Evolutionary conservation across 2,329 filamentous ascomycete genomes (phyloP).

Genomic region (Penicillium sp.): DNA sequence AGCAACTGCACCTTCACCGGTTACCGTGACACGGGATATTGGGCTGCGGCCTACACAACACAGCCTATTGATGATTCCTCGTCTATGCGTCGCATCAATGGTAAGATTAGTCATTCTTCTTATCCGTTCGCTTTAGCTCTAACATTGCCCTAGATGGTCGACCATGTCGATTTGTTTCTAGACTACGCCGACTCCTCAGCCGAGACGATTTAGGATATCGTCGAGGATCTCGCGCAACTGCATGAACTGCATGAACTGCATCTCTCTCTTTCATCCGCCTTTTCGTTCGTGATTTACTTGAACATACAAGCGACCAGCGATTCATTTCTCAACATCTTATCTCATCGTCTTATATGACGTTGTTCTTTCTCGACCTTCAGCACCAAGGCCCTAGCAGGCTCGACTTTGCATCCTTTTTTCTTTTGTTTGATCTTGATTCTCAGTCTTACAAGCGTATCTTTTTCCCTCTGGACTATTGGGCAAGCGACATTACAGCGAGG

Average conservation of each 20-base stretch:
- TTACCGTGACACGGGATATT: slow-evolving; percentile 26
- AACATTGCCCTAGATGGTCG: slow-evolving; percentile 20
- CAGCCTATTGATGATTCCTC: slow-evolving; percentile 19
- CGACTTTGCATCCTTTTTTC: not conserved
- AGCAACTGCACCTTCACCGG: slow-evolving; percentile 24
- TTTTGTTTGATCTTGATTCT: slow-evolving; percentile 1
- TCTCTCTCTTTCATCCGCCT: slow-evolving; percentile 1
- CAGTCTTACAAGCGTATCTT: not conserved
- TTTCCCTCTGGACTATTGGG: not conserved
- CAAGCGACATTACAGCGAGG: slow-evolving; percentile 3
- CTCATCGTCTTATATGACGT: not conserved
- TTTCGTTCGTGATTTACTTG: not conserved
- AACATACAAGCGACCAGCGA: not conserved
- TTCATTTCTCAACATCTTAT: not conserved
- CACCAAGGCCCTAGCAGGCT: not conserved
- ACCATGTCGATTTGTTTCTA: slow-evolving; percentile 25
- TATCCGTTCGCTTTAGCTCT: slow-evolving; percentile 7
- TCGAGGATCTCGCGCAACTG: slow-evolving; percentile 14
- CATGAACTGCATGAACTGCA: slow-evolving; percentile 6
- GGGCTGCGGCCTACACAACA: slow-evolving; percentile 26
- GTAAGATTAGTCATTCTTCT: slow-evolving; percentile 15
- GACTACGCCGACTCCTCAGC: slow-evolving; percentile 27
- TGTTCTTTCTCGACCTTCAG: not conserved
- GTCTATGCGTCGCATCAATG: slow-evolving; percentile 19
- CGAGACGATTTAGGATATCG: slow-evolving; percentile 27